Percentiles rank a stretch among this genome's conserved stretches.
These are phyloP conservation scores for Penicillium polonicum DNA, from an alignment of 2,329 filamentous ascomycete genomes.

Conservation along the genomic window DNA sequence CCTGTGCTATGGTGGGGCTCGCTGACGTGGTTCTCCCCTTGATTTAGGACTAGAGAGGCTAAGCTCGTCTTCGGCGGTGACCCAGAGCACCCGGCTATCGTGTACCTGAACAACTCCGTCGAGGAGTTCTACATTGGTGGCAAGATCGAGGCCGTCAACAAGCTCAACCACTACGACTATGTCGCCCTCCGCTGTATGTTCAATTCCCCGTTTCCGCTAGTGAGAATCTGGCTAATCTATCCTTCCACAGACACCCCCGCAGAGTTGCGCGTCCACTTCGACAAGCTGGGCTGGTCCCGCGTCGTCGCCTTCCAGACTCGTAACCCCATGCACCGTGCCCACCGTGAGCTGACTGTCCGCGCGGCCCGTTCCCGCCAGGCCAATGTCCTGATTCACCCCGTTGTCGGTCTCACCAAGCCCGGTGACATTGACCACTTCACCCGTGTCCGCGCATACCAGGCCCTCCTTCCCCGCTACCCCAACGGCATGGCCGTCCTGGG, in stretches of 20 bases:
- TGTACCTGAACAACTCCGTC: constrained; percentile 78
- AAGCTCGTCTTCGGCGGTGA: constrained; percentile 93
- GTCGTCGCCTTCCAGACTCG: constrained; percentile 99
- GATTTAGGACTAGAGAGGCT: constrained; percentile 74
- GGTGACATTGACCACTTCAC: constrained; percentile 99
- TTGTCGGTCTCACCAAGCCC: constrained; percentile 97
- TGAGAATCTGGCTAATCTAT: constrained; percentile 4
- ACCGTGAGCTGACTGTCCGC: constrained; percentile 95
- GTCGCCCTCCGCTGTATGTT: constrained; percentile 84
- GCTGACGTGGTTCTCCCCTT: constrained; percentile 28
- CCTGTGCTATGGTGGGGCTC: constrained; percentile 24
- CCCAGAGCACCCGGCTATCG: constrained; percentile 86
- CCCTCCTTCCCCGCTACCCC: constrained; percentile 91
- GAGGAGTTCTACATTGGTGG: constrained; percentile 92
- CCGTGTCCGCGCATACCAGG: constrained; percentile 97
- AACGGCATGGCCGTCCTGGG: constrained; percentile 98
- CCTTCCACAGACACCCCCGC: constrained; percentile 72
- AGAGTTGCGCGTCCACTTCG: constrained; percentile 93
- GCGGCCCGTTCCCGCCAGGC: constrained; percentile 93
- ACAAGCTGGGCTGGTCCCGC: constrained; percentile 97
- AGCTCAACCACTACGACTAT: constrained; percentile 98
- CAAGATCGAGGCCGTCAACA: constrained; percentile 92
- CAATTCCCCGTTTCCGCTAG: background rate
- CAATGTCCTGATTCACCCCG: constrained; percentile 98
- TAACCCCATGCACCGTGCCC: constrained; percentile 99